Evolutionary conservation across 805 yeast species (phyloP), one percentile per base, ranked within the genome.

Genomic region (Saccharomycopsis capsularis): DNA sequence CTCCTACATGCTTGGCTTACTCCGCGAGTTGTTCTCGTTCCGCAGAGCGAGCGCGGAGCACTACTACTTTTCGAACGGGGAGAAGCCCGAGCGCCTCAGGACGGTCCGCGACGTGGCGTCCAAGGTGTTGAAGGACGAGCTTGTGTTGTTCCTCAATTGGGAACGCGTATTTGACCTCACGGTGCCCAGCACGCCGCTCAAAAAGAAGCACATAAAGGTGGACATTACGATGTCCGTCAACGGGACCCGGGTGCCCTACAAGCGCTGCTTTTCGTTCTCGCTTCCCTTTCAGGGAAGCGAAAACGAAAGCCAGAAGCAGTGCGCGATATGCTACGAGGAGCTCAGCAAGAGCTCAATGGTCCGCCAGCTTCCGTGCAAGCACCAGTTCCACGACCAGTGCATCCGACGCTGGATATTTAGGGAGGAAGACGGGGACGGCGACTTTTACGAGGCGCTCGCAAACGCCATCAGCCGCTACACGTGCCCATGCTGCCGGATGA

Each of bases 121-220:
- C 19, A 42, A 37, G 27, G 40, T 32, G 30, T 32, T 15, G 40
- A 43, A 18, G 40, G 52, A 43, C 21, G 59, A 51, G 19, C 55
- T 49, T 30, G 22, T 45, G 15, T 19, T 46, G 6, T 46, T 46
- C 22, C 5, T 15, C 23, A 27, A 46, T 24, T 46, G 49, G 49
- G 32, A 40, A 9, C 9, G 6, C 4, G 40, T 46, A 15, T 39
- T 46, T 30, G 43, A 46, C 30, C 25, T 44, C n/a, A 22, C 39
- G 7, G 23, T 27, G 2, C 48, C 48, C 4, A 7, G 19, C 18
- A 16, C 13, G 16, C 30, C 21, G 13, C 35, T n/a, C 7, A 5
- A n/a, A 9, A 19, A 44, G 16, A 11, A 38, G 21, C 13, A 9
- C 25, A 38, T 24, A 21, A 24, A 23, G 6, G 24, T 24, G 7